Percentiles rank a stretch among this genome's conserved stretches.
These are phyloP conservation scores for Cordyceps fumosorosea DNA, from an alignment of 2,329 filamentous ascomycete genomes.

Conservation along the genomic window DNA sequence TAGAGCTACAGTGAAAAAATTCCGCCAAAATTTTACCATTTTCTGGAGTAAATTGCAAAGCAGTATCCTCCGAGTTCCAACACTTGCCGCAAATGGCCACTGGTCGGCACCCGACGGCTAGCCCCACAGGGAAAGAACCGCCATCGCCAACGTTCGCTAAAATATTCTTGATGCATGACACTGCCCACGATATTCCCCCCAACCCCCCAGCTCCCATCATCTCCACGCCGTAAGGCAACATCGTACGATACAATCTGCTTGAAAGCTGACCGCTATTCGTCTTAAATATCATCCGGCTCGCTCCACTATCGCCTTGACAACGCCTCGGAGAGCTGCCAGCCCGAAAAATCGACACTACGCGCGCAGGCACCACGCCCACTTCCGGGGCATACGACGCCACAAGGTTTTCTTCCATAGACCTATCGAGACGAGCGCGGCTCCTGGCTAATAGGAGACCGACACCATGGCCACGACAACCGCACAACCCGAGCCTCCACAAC, in stretches of 20 bases:
- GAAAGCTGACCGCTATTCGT: not conserved
- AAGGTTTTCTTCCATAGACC: not conserved
- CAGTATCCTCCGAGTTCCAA: too few species aligned
- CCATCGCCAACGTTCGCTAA: not conserved
- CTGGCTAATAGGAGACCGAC: not conserved
- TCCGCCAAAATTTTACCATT: too few species aligned
- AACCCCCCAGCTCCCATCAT: not conserved
- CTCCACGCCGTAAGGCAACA: not conserved
- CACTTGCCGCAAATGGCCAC: too few species aligned
- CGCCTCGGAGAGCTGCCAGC: not conserved
- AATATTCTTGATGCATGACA: not conserved
- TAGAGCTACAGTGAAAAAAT: too few species aligned
- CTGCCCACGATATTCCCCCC: not conserved
- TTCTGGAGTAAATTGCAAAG: too few species aligned
- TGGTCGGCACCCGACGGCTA: too few species aligned
- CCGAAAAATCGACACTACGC: not conserved
- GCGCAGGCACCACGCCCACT: not conserved
- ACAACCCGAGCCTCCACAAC: slow-evolving; percentile 7
- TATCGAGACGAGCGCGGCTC: not conserved
- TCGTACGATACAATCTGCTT: not conserved
- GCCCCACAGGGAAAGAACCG: too few species aligned
- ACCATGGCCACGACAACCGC: slow-evolving; percentile 5
- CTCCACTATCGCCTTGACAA: not conserved
- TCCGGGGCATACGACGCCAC: not conserved
- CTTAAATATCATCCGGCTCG: not conserved